Conservation (phyloP, 1,284 basidiomycete genomes). For the Takashimella koratensis region DNA sequence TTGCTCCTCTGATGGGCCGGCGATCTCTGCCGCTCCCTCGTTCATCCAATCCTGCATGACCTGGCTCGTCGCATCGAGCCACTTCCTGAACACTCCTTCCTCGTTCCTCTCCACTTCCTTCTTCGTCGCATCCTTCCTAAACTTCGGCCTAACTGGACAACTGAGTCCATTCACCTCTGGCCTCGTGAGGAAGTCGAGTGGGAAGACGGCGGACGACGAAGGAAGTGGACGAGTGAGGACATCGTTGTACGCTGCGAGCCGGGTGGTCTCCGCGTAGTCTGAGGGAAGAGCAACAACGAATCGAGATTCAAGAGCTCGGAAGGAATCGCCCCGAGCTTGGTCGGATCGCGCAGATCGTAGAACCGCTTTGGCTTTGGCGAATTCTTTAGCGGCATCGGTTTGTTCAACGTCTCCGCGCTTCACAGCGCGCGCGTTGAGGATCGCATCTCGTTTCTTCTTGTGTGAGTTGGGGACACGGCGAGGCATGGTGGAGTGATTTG, state of each 20-base stretch:
- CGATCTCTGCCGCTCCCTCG: constrained; percentile 23
- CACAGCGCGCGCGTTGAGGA: not conserved
- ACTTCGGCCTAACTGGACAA: constrained; percentile 73
- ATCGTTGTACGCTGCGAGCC: constrained; percentile 56
- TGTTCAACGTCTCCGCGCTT: not conserved
- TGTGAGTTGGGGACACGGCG: not conserved
- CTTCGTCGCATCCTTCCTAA: constrained; percentile 76
- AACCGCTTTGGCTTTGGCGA: not conserved
- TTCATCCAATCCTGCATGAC: constrained; percentile 58
- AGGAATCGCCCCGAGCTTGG: not conserved
- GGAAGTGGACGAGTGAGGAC: constrained; percentile 62
- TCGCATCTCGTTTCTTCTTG: not conserved
- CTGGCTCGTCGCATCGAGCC: constrained; percentile 63
- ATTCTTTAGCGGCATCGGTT: not conserved
- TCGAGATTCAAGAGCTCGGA: constrained; percentile 53
- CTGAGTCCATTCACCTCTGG: constrained; percentile 27
- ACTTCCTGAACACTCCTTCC: constrained; percentile 69
- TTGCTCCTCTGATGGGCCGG: constrained; percentile 45
- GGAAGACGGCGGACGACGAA: constrained; percentile 52
- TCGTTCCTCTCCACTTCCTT: constrained; percentile 82
- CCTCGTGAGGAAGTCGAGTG: constrained; percentile 28
- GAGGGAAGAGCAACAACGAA: constrained; percentile 62
- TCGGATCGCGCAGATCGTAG: not conserved
- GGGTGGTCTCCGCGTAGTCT: constrained; percentile 62
- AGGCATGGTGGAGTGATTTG: not conserved